Percentiles rank a stretch among this genome's conserved stretches.
Evolutionary conservation across 169 alveolate species (phyloP).

Genomic region (Plasmodium berghei): DNA sequence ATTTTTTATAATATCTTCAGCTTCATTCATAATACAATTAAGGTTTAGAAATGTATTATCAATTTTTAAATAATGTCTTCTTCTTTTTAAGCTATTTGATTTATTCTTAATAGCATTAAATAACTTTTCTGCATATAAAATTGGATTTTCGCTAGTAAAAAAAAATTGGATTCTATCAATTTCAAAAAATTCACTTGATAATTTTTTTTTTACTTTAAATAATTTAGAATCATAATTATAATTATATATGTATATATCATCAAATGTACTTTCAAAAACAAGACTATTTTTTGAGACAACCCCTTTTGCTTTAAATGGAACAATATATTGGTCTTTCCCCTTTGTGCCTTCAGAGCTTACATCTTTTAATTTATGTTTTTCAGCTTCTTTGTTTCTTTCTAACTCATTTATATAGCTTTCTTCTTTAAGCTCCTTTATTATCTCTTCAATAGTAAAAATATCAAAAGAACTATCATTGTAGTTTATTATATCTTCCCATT

Average conservation of each 20-base stretch:
- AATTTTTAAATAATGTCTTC: conserved; percentile 35
- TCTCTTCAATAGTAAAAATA: conserved; percentile 67
- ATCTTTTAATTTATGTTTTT: conserved; percentile 21
- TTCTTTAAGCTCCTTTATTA: conserved; percentile 65
- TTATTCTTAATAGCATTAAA: conserved; percentile 68
- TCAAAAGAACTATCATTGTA: conserved; percentile 72
- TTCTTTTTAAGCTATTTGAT: conserved; percentile 59
- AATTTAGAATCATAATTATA: conserved; percentile 58
- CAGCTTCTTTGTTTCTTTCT: conserved; percentile 6
- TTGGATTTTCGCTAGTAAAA: conserved; percentile 74
- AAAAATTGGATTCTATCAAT: conserved; percentile 71
- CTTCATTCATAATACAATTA: conserved; percentile 57
- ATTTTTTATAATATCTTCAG: conserved; percentile 39
- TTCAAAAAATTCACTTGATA: conserved; percentile 50
- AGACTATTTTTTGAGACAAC: conserved; percentile 22
- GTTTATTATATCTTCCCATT: conserved; percentile 74
- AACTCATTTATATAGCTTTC: conserved; percentile 29
- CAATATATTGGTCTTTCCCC: conserved; percentile 22
- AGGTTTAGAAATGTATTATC: conserved; percentile 30
- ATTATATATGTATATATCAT: conserved; percentile 62
- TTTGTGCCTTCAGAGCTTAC: conserved; percentile 6
- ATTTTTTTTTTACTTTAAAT: conserved; percentile 67
- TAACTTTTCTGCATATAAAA: conserved; percentile 41
- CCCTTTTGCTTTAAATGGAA: conserved; percentile 75
- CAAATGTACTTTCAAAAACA: conserved; percentile 70